Evolutionary conservation across 768 basidiomycete genomes (phyloP), one percentile per base, ranked within the genome.

Genomic region (Leccinum variicolor): DNA sequence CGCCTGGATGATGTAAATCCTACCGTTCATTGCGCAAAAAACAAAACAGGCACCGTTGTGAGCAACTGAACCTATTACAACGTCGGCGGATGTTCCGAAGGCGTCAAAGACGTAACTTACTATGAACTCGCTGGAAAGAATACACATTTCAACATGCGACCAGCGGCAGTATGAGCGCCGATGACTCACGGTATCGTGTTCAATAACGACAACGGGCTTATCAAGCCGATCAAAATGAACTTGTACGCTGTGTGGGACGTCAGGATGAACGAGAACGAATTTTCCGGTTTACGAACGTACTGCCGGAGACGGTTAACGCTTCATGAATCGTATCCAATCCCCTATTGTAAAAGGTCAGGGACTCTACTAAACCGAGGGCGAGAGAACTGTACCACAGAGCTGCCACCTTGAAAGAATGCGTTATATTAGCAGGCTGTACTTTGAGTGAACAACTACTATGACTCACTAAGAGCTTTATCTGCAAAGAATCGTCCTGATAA

Each of bases 381-480:
- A 6, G 9, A 4, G 15, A 13, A 3, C 1, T 2, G 5, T 36
- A 65, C 63, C 63, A 64, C 31, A 64, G 2, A 6, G 11, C 33
- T 19, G 52, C 52, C 14, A 62, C 64, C 64, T 65, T 15, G 1
- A 4, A 36, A 25, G 23, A 7, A 28, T 1, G 17, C 10, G 8
- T 14, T 34, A 21, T n/a, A 9, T 48, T 9, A 61, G 23, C 7
- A 23, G 17, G 13, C 23, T 13, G 1, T 1, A 28, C n/a, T 15
- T 28, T n/a, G n/a, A n/a, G 15, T 41, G 14, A 23, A 29, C 0
- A 6, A 19, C 10, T 11, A 11, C 41, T 43, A 6, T 11, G 43
- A 53, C 64, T 65, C n/a, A 65, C 64, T n/a, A 66, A 21, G 7
- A 1, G 3, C 48, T 62, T 65, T 11, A 25, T 50, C 14, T 29